phyloP scores from a whole-genome alignment of 202 grass and related monocot species.

The Panicum virgatum region DNA sequence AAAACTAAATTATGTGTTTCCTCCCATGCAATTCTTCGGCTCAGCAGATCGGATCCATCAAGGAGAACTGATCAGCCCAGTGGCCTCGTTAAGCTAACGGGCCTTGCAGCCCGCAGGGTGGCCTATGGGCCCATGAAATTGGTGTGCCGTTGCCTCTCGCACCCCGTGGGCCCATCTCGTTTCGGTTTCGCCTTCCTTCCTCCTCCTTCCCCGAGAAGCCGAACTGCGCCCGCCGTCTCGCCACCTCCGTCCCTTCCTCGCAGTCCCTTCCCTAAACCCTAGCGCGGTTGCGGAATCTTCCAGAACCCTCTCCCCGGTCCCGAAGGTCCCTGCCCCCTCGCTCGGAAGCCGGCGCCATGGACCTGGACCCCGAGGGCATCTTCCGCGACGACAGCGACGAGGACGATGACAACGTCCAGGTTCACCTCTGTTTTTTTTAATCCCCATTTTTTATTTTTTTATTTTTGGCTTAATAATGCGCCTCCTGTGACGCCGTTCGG shows the following conservation, averaged over 20 bases:
- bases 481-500: not conserved
- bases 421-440: not conserved
- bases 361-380: constrained; percentile 91
- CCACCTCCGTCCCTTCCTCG: not conserved
- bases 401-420: constrained; percentile 63
- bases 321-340: not conserved
- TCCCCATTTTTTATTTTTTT: no score
- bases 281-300: constrained; percentile 34
- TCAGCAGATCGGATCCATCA: no score
- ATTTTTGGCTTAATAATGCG: not conserved
- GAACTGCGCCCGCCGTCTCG: not conserved
- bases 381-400: constrained; percentile 93
- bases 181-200: no score
- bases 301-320: not conserved
- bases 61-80: no score
- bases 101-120: not conserved
- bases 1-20: no score
- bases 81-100: no score
- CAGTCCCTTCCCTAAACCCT: constrained; percentile 31
- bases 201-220: constrained; percentile 18
- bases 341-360: constrained; percentile 49
- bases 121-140: not conserved
- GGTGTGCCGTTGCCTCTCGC: not conserved
- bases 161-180: not conserved
- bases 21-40: no score